These are phyloP conservation scores for Trametes cinnabarina DNA, from an alignment of 768 basidiomycete genomes.

Conservation along the genomic window DNA sequence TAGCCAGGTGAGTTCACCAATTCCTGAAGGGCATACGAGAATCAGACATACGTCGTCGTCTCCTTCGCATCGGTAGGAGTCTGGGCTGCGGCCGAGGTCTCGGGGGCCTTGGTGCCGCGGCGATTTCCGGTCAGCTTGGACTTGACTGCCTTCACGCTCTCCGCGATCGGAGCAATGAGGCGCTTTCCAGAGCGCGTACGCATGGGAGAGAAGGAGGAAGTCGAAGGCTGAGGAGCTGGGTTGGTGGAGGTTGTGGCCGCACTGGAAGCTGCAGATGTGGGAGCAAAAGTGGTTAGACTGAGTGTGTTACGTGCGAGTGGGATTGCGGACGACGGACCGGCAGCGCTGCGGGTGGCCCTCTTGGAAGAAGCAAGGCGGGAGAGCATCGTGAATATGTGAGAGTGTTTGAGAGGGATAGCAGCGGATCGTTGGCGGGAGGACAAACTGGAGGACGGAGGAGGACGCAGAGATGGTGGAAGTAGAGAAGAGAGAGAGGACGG, in stretches of 20 bases:
- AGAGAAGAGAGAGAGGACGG: background rate
- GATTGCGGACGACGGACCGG: background rate
- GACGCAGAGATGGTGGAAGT: conserved; percentile 1
- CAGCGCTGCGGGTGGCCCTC: background rate
- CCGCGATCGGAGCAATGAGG: background rate
- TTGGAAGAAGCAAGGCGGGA: background rate
- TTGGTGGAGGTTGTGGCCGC: background rate
- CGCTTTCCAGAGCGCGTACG: conserved; percentile 7
- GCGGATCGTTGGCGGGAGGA: background rate
- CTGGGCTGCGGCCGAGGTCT: background rate
- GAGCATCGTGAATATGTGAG: conserved; percentile 1
- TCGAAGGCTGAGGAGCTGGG: background rate
- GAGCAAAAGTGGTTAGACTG: background rate
- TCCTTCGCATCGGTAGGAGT: background rate
- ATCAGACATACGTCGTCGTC: background rate
- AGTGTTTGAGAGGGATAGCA: background rate
- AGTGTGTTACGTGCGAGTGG: background rate
- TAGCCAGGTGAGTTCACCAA: no score
- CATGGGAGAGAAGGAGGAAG: background rate
- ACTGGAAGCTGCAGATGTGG: background rate
- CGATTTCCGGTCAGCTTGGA: background rate
- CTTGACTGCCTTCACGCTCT: background rate
- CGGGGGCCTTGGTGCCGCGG: background rate
- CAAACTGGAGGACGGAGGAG: background rate
- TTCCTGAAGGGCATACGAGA: background rate